A percentile compares a stretch with the other conserved stretches of the same genome.
These are phyloP conservation scores for Xylariaceae sp. DNA, from an alignment of 2,329 filamentous ascomycete species.

Conservation along the genomic window DNA sequence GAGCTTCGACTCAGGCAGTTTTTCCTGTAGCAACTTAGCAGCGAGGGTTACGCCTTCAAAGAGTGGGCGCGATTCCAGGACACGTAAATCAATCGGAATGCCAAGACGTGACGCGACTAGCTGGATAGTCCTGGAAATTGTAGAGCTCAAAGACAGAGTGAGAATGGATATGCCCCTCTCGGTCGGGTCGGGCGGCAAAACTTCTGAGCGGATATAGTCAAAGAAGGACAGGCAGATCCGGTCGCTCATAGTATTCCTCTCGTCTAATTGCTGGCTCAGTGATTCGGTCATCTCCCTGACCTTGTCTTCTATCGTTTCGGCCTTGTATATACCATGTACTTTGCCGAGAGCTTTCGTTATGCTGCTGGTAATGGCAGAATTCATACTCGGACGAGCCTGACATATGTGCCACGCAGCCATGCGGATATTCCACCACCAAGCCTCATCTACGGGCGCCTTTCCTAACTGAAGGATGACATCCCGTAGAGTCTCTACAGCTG, in stretches of 20 bases:
- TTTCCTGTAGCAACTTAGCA: slow-evolving; percentile 31
- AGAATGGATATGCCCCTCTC: slow-evolving; percentile 42
- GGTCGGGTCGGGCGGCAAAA: slow-evolving; percentile 1
- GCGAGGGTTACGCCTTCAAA: slow-evolving; percentile 59
- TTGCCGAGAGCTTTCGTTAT: slow-evolving; percentile 42
- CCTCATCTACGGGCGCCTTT: slow-evolving; percentile 26
- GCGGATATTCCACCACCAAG: slow-evolving; percentile 52
- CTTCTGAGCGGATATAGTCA: slow-evolving; percentile 29
- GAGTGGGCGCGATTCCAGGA: slow-evolving; percentile 62
- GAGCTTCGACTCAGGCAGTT: slow-evolving; percentile 13
- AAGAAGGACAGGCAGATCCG: slow-evolving; percentile 35
- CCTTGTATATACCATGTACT: slow-evolving; percentile 29
- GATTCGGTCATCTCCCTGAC: slow-evolving; percentile 24
- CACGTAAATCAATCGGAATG: slow-evolving; percentile 46
- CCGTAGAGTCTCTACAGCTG: slow-evolving; percentile 45
- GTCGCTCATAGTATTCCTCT: slow-evolving; percentile 16
- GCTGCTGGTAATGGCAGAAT: slow-evolving; percentile 50
- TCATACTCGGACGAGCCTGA: slow-evolving; percentile 62
- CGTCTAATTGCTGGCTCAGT: slow-evolving; percentile 22
- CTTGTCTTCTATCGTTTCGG: slow-evolving; percentile 22
- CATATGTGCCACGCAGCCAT: slow-evolving; percentile 58
- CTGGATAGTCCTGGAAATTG: slow-evolving; percentile 47
- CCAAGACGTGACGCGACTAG: slow-evolving; percentile 34
- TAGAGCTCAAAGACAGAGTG: slow-evolving; percentile 59
- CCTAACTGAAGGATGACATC: slow-evolving; percentile 39